Conservation (phyloP, 768 basidiomycete species). For the Termitomyces heimii region DNA sequence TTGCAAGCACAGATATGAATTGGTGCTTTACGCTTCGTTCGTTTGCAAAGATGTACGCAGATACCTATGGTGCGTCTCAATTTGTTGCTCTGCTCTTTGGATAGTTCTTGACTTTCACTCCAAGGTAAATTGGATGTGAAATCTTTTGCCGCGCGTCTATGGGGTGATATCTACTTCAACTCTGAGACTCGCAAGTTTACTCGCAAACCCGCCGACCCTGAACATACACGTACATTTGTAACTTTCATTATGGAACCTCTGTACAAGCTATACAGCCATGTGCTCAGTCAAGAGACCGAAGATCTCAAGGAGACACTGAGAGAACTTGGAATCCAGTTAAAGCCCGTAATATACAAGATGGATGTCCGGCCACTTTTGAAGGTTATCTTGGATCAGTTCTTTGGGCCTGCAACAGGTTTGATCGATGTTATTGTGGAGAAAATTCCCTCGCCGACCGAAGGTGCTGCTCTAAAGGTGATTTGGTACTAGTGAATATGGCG, state of each 20-base stretch:
- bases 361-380: conserved; percentile 93
- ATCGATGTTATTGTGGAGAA: conserved; percentile 90
- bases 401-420: conserved; percentile 83
- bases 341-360: conserved; percentile 97
- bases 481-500: not conserved
- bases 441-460: conserved; percentile 75
- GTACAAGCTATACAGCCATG: conserved; percentile 95
- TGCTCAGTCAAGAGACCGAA: conserved; percentile 92
- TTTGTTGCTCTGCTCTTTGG: not conserved
- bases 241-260: conserved; percentile 95
- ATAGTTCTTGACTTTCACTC: conserved; percentile 2
- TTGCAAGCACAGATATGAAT: conserved; percentile 94
- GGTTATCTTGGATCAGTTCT: conserved; percentile 92
- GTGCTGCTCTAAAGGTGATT: conserved; percentile 53
- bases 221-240: conserved; percentile 80
- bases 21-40: conserved; percentile 96
- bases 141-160: conserved; percentile 84
- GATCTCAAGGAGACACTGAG: conserved; percentile 73
- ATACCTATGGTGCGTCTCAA: conserved; percentile 67
- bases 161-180: conserved; percentile 98
- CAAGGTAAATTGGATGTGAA: conserved; percentile 75
- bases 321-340: conserved; percentile 76
- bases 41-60: conserved; percentile 95
- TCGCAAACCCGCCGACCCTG: conserved; percentile 75
- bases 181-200: conserved; percentile 82